Evolutionary conservation across 2,329 filamentous ascomycete genomes (phyloP), one percentile per base, ranked within the genome.

Genomic region (Clarireedia hainanense): DNA sequence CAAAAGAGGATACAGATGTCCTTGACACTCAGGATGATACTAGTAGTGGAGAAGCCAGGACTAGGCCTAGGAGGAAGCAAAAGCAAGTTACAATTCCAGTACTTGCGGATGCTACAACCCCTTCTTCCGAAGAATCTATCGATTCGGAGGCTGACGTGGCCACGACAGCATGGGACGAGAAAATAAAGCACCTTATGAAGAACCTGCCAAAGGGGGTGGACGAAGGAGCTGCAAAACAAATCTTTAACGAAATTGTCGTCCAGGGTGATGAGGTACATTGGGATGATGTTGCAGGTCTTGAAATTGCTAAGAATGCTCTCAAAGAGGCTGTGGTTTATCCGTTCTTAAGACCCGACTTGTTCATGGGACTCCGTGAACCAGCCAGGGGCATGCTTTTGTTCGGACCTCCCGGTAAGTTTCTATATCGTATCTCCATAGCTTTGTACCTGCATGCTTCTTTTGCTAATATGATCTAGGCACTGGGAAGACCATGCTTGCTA

Each of bases 251-350:
- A 63, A 95, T 99, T 58, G 88, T 99, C 2, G 86, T 97, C 14
- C 84, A 92, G 60, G 94, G 94, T 6, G 94, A 99, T 64, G 88
- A 95, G 67, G 94, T 99, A 2, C 89, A 88, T 65, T 99, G 94
- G 94, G 81, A 83, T 48, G 94, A 99, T 68, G 88, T 99, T 56
- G 91, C 94, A 0, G 94, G 94, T 0, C 75, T 99, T 4, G 89
- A 96, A 50, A 80, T 88, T 52, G 94, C 94, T 36, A 99, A 99
- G 69, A 89, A 84, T 55, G 91, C 94, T 0, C 74, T 99, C 50
- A 92, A 95, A 67, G 94, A 99, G 72, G 91, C 91, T 0, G 94
- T 99, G 1, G 92, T 99, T 2, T 99, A 99, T 66, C 94, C 94
- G 0, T 97, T 99, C 69, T 75, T 99, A 10, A 86, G 94, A 1